A percentile compares a stretch with the other conserved stretches of the same genome.
Conservation (phyloP, 148 eudicot species). For the Amaranthus palmeri region DNA sequence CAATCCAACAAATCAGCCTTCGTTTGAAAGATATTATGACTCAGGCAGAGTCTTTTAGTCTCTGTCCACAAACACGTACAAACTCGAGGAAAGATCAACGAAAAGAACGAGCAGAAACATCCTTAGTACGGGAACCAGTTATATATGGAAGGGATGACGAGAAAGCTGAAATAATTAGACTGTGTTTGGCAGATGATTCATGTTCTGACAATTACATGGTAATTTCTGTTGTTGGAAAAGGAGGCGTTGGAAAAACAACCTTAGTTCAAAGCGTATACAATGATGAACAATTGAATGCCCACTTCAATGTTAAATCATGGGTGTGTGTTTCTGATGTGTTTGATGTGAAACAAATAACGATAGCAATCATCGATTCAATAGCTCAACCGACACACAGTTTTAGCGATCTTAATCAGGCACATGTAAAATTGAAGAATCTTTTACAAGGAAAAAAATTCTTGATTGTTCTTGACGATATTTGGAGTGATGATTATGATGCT, state of each 20-base stretch:
- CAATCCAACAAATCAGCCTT: too few relatives aligned
- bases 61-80: too few relatives aligned
- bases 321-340: conserved; percentile 5
- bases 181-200: background rate
- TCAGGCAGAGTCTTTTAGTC: too few relatives aligned
- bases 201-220: background rate
- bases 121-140: background rate
- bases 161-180: background rate
- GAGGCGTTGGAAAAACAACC: conserved; percentile 17
- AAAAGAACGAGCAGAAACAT: background rate
- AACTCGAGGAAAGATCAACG: too few relatives aligned
- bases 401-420: background rate
- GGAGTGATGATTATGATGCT: background rate
- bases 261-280: conserved; percentile 1
- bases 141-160: conserved; percentile 7
- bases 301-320: conserved; percentile 3
- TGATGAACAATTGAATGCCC: background rate
- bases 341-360: background rate
- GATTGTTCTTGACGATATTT: conserved; percentile 18
- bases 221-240: background rate
- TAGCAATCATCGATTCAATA: background rate
- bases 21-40: too few relatives aligned
- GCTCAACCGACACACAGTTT: background rate
- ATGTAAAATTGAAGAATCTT: background rate
- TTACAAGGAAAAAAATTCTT: background rate